A percentile compares a stretch with the other conserved stretches of the same genome.
These are phyloP conservation scores for Talaromyces amestolkiae DNA, from an alignment of 2,329 filamentous ascomycete species.

Conservation along the genomic window DNA sequence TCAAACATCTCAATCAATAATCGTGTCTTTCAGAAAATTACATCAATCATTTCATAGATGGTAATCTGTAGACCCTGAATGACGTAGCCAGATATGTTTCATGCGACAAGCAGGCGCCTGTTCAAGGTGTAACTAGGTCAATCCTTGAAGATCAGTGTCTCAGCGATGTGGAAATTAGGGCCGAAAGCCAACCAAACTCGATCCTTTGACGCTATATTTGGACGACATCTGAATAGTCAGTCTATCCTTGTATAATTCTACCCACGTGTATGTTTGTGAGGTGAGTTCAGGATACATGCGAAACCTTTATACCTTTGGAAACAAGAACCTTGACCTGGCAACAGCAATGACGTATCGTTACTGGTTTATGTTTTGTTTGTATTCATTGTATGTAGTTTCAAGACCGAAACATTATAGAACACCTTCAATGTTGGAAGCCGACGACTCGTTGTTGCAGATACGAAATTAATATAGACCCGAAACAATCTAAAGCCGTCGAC, in stretches of 20 bases:
- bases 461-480: background rate
- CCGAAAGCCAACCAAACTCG: background rate
- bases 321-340: background rate
- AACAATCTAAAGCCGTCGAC: background rate
- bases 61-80: background rate
- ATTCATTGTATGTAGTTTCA: background rate
- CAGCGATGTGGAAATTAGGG: background rate
- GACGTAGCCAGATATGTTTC: background rate
- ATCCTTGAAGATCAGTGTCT: background rate
- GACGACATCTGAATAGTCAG: background rate
- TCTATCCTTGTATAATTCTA: background rate
- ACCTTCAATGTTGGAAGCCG: background rate
- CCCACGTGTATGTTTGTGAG: background rate
- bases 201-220: background rate
- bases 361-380: background rate
- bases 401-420: background rate
- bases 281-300: background rate
- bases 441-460: background rate
- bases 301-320: background rate
- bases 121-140: background rate
- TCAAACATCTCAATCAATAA: background rate
- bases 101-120: no score
- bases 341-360: background rate
- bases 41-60: no score
- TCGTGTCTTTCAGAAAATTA: no score